phyloP scores from a whole-genome alignment of 306 rosid genomes.

The Fragaria nilgerrensis region DNA sequence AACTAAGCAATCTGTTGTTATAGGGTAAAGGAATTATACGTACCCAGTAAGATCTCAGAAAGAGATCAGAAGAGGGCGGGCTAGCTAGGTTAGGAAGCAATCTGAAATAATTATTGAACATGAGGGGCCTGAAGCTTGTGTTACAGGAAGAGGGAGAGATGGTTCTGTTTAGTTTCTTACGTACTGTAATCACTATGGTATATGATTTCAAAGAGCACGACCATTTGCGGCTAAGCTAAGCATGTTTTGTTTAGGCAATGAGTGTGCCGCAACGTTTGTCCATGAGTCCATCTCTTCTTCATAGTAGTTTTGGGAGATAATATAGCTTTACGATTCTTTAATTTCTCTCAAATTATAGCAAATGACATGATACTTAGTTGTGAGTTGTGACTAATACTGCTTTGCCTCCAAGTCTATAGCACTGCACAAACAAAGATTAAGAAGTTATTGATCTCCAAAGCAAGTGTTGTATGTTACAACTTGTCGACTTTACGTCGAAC shows the following conservation, averaged over 20 bases:
- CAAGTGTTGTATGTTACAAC: not conserved
- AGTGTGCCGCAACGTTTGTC: not conserved
- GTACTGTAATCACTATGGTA: not conserved
- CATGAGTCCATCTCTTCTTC: not conserved
- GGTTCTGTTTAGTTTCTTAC: not conserved
- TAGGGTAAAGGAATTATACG: not conserved
- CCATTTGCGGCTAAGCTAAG: not conserved
- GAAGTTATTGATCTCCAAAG: not conserved
- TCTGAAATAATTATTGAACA: not conserved
- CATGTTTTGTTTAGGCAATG: conserved; percentile 6
- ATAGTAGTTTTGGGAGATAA: not conserved
- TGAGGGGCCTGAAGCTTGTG: not conserved
- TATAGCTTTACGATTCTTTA: not conserved
- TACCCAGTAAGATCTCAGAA: not conserved
- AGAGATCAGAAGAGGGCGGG: not conserved
- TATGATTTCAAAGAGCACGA: not conserved
- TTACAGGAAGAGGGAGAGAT: not conserved
- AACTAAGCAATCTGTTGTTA: not conserved
- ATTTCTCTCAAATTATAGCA: not conserved
- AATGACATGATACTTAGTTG: not conserved
- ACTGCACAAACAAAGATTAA: not conserved
- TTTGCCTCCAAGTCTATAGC: not conserved
- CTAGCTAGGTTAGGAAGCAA: not conserved
- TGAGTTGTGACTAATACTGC: not conserved
- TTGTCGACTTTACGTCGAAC: not conserved